Evolutionary conservation across 2,329 filamentous ascomycete species (phyloP).

Genomic region (Stachybotrys elegans): DNA sequence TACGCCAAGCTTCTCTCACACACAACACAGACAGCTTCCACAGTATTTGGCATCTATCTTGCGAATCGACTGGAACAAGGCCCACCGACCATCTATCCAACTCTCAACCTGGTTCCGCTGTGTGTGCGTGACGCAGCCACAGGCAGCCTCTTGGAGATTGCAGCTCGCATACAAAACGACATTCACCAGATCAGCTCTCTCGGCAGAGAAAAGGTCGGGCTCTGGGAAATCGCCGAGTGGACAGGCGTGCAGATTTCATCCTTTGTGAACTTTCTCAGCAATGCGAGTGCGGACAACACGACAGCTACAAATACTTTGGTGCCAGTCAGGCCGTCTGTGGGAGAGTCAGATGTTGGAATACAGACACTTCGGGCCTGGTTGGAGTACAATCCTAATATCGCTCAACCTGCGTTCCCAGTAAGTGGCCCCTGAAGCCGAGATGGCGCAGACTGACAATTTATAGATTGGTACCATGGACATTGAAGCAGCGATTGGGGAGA

Average conservation of each 20-base stretch:
- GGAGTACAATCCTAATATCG: slow-evolving; percentile 14
- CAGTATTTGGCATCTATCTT: slow-evolving; percentile 76
- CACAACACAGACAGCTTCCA: slow-evolving; percentile 23
- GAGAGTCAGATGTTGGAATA: not conserved
- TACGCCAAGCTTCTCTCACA: slow-evolving; percentile 47
- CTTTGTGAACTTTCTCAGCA: slow-evolving; percentile 76
- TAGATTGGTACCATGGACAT: slow-evolving; percentile 29
- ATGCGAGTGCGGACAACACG: not conserved
- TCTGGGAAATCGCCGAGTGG: slow-evolving; percentile 72
- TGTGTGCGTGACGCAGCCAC: slow-evolving; percentile 37
- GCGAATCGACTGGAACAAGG: slow-evolving; percentile 63
- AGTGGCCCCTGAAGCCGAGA: slow-evolving; percentile 5
- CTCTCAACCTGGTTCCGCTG: slow-evolving; percentile 74
- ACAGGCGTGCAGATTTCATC: slow-evolving; percentile 65
- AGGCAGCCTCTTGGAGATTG: slow-evolving; percentile 41
- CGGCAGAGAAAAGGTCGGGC: slow-evolving; percentile 49
- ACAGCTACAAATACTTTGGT: slow-evolving; percentile 7
- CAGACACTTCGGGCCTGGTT: no score
- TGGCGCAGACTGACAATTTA: not conserved
- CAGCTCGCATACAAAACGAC: slow-evolving; percentile 61
- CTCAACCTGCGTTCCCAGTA: slow-evolving; percentile 22
- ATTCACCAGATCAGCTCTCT: slow-evolving; percentile 53
- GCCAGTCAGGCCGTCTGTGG: not conserved
- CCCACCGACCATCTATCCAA: slow-evolving; percentile 55
- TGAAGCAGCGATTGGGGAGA: slow-evolving; percentile 29